A percentile compares a stretch with the other conserved stretches of the same genome.
Conservation (phyloP, 768 basidiomycete species). For the Dentipellis fragilis region DNA sequence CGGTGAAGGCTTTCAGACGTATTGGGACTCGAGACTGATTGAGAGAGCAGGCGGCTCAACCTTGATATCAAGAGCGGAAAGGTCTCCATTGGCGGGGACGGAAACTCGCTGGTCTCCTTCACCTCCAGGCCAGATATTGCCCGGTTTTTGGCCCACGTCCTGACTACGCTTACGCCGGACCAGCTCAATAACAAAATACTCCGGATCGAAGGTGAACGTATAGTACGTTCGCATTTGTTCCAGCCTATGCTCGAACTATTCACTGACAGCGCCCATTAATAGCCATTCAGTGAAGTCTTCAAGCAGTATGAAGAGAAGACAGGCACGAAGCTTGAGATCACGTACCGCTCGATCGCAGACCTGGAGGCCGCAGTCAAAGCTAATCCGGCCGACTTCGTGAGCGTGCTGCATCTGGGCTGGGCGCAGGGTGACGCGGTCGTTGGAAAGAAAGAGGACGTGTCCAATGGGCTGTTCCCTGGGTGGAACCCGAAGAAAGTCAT, state of each 20-base stretch:
- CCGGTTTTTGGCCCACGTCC: not conserved
- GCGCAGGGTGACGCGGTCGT: not conserved
- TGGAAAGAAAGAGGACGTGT: not conserved
- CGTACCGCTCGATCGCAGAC: not conserved
- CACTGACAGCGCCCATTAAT: not conserved
- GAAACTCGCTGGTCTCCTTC: not conserved
- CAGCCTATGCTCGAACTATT: not conserved
- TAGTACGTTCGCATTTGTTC: not conserved
- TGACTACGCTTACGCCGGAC: not conserved
- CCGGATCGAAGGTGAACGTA: not conserved
- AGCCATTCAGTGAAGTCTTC: not conserved
- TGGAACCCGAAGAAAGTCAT: not conserved
- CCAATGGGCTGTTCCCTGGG: not conserved
- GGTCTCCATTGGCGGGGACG: constrained; percentile 1
- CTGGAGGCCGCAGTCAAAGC: not conserved
- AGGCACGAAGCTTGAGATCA: not conserved
- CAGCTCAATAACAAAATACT: not conserved
- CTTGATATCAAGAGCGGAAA: not conserved
- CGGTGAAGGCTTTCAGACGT: not conserved
- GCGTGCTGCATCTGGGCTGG: not conserved
- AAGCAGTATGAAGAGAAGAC: not conserved
- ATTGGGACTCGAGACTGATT: not conserved
- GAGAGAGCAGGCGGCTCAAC: not conserved
- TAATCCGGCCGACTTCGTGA: not conserved
- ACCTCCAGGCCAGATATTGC: not conserved